Evolutionary conservation across 2,329 filamentous ascomycete genomes (phyloP).

Genomic region (Zasmidium citrigriseum): DNA sequence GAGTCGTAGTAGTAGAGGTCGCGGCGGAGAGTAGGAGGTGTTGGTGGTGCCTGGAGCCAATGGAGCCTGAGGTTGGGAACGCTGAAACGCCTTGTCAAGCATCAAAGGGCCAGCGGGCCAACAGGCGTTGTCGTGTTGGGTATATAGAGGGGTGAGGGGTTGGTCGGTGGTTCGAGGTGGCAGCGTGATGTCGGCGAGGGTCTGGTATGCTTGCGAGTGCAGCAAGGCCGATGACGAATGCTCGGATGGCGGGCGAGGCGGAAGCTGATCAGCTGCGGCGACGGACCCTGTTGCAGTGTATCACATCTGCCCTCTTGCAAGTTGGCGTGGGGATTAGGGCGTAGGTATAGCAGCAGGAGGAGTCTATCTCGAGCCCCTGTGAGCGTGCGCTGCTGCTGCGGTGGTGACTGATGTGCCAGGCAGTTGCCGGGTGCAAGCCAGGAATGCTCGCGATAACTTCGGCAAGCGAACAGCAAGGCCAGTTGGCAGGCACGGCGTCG

Average conservation of each 20-base stretch:
- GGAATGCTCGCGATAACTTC: constrained; percentile 7
- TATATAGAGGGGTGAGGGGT: constrained; percentile 3
- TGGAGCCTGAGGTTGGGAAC: constrained; percentile 21
- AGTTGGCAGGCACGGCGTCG: neutral
- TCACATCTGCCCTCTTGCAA: constrained; percentile 18
- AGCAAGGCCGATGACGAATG: constrained; percentile 17
- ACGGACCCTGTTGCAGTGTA: constrained; percentile 19
- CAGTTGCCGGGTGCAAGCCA: constrained; percentile 1
- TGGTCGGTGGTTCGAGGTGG: constrained; percentile 1
- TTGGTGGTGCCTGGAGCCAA: constrained; percentile 12
- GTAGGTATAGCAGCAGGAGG: neutral
- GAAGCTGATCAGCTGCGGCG: constrained; percentile 19
- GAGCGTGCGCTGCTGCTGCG: neutral
- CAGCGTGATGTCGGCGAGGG: constrained; percentile 10
- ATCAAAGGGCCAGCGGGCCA: constrained; percentile 19
- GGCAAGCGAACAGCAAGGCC: neutral
- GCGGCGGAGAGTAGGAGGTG: constrained; percentile 8
- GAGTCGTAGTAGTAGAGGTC: constrained; percentile 7
- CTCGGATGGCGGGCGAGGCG: constrained; percentile 17
- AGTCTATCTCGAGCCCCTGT: neutral
- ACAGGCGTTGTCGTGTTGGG: constrained; percentile 12
- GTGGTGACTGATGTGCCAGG: neutral
- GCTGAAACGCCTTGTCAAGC: constrained; percentile 15
- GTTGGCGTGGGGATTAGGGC: neutral
- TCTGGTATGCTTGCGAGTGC: constrained; percentile 14